A percentile compares a stretch with the other conserved stretches of the same genome.
These are phyloP conservation scores for Casaregolazyma suthepensis DNA, from an alignment of 1,139 yeast genomes.

Conservation along the genomic window DNA sequence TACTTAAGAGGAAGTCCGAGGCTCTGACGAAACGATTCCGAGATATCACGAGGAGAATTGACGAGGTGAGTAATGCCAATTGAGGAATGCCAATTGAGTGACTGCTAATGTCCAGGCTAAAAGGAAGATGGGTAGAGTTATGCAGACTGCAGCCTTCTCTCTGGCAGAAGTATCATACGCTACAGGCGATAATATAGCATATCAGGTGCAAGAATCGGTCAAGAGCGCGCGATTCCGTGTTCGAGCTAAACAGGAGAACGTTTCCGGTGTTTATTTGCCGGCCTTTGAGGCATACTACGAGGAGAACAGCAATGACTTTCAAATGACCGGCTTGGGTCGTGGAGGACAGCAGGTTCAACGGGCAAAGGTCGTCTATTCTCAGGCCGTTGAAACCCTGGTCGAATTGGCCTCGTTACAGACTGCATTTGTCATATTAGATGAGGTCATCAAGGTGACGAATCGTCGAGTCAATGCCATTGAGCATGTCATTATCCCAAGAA, in stretches of 20 bases:
- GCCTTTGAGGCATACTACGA: conserved; percentile 82
- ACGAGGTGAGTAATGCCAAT: conserved; percentile 45
- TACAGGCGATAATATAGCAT: conserved; percentile 90
- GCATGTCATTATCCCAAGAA: conserved; percentile 95
- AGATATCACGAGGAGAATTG: conserved; percentile 89
- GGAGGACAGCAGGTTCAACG: conserved; percentile 98
- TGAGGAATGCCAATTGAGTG: neutral
- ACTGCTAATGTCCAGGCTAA: conserved; percentile 45
- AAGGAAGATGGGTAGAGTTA: conserved; percentile 94
- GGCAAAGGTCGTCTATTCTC: conserved; percentile 87
- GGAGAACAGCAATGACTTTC: conserved; percentile 84
- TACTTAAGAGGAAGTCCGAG: conserved; percentile 91
- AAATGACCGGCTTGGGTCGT: conserved; percentile 92
- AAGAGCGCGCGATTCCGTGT: conserved; percentile 82
- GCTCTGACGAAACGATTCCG: conserved; percentile 94
- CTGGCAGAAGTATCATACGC: conserved; percentile 96
- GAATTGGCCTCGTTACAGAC: conserved; percentile 89
- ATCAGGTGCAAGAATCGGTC: conserved; percentile 93
- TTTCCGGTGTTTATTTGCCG: conserved; percentile 91
- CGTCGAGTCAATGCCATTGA: conserved; percentile 98
- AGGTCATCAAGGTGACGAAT: conserved; percentile 94
- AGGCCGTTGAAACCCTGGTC: conserved; percentile 92
- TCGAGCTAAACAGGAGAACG: conserved; percentile 90
- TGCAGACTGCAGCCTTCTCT: conserved; percentile 98
- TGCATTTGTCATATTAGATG: conserved; percentile 92